Percentiles rank a stretch among this genome's conserved stretches.
phyloP scores from a whole-genome alignment of 495 filamentous ascomycete genomes.

The Hyaloscypha variabilis region DNA sequence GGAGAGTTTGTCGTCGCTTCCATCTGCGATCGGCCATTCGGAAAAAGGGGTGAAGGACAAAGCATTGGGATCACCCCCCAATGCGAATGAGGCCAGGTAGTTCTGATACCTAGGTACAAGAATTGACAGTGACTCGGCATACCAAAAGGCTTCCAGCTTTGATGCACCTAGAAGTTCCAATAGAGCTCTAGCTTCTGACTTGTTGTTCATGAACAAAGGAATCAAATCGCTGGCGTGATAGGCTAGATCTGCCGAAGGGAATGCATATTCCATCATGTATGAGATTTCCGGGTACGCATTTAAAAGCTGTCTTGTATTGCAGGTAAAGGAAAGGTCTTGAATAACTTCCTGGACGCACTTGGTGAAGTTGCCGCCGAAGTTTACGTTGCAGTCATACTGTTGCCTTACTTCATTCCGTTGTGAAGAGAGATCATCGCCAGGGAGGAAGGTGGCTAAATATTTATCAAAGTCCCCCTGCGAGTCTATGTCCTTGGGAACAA shows the following conservation, averaged over 20 bases:
- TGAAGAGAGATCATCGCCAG: neutral
- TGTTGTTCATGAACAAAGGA: slow-evolving; percentile 1
- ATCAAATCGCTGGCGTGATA: neutral
- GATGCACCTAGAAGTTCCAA: neutral
- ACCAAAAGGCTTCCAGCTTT: neutral
- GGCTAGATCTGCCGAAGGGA: neutral
- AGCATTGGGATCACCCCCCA: neutral
- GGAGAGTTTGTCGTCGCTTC: neutral
- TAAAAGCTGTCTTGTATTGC: neutral
- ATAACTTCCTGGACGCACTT: neutral
- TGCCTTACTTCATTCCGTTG: neutral
- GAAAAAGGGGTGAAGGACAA: neutral
- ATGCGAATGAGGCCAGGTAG: neutral
- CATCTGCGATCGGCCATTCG: neutral
- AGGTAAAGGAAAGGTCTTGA: neutral
- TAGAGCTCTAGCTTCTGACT: neutral
- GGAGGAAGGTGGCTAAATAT: neutral
- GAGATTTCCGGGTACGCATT: neutral
- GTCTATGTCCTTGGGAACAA: neutral
- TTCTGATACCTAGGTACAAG: neutral
- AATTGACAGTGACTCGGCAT: neutral
- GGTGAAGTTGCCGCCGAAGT: neutral
- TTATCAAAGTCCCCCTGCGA: neutral
- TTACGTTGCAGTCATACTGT: neutral
- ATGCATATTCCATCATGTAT: slow-evolving; percentile 5